These are phyloP conservation scores for Fusarium incarnatum DNA, from an alignment of 2,329 filamentous ascomycete species.

Conservation along the genomic window DNA sequence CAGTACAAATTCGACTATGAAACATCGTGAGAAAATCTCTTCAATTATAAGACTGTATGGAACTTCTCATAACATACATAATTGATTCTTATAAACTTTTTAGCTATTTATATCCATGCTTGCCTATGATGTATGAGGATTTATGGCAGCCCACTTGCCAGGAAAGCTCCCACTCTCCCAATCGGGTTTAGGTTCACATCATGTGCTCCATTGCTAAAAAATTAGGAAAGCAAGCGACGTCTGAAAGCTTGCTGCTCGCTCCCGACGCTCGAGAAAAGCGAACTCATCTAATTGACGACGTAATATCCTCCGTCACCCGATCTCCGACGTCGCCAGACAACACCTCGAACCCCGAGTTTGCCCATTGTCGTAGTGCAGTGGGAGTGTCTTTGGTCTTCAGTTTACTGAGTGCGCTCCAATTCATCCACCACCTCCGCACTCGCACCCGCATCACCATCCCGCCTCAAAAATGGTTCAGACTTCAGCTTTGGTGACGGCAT, in stretches of 20 bases:
- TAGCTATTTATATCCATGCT: neutral
- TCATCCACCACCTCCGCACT: neutral
- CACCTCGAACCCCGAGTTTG: slow-evolving; percentile 12
- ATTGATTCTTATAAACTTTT: neutral
- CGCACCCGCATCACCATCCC: slow-evolving; percentile 27
- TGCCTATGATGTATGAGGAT: neutral
- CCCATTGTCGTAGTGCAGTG: slow-evolving; percentile 22
- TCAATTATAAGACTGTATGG: neutral
- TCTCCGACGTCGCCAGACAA: slow-evolving; percentile 15
- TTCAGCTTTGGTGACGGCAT: slow-evolving; percentile 69
- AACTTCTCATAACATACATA: neutral
- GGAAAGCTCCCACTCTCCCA: slow-evolving; percentile 32
- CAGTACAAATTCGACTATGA: neutral
- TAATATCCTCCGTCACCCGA: slow-evolving; percentile 28
- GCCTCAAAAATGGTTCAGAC: slow-evolving; percentile 59
- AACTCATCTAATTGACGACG: slow-evolving; percentile 40
- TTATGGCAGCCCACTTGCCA: neutral
- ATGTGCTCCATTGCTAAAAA: slow-evolving; percentile 47
- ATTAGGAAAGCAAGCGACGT: slow-evolving; percentile 42
- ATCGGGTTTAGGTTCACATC: slow-evolving; percentile 40
- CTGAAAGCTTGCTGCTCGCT: slow-evolving; percentile 44
- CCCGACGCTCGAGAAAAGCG: slow-evolving; percentile 34
- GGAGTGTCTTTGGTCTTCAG: slow-evolving; percentile 15
- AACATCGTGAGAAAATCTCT: neutral
- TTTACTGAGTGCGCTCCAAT: slow-evolving; percentile 16